These are phyloP conservation scores for Colletotrichum sp. DNA, from an alignment of 2,329 filamentous ascomycete genomes.

Conservation along the genomic window DNA sequence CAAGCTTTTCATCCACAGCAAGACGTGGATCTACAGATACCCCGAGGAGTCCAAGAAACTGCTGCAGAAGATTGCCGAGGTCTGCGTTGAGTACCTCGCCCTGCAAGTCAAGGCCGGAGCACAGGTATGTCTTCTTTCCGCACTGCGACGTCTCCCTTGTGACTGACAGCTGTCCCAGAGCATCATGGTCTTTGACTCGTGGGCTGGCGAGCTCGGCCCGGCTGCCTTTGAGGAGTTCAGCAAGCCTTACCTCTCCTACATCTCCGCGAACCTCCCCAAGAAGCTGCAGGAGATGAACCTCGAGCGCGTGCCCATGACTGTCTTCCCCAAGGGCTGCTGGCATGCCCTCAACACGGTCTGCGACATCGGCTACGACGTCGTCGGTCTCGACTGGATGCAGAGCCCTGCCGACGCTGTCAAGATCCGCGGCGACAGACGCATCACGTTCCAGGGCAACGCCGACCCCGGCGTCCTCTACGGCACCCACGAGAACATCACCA, in stretches of 20 bases:
- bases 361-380: constrained; percentile 88
- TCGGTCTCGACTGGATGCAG: constrained; percentile 94
- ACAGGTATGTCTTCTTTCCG: constrained; percentile 60
- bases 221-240: constrained; percentile 83
- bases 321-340: constrained; percentile 98
- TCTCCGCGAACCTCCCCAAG: constrained; percentile 79
- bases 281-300: constrained; percentile 76
- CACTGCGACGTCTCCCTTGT: neutral
- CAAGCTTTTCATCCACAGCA: constrained; percentile 91
- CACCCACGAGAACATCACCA: constrained; percentile 78
- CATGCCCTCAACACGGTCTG: constrained; percentile 89
- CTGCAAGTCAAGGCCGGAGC: constrained; percentile 92
- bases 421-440: constrained; percentile 74
- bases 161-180: constrained; percentile 47
- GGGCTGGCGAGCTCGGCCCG: constrained; percentile 93
- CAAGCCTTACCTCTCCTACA: constrained; percentile 84
- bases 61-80: constrained; percentile 88
- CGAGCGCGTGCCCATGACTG: constrained; percentile 90
- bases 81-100: constrained; percentile 94
- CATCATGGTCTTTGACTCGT: constrained; percentile 96
- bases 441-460: constrained; percentile 92
- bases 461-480: constrained; percentile 95
- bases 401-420: constrained; percentile 84
- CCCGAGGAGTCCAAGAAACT: constrained; percentile 79
- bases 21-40: constrained; percentile 97